Percentiles rank a stretch among this genome's conserved stretches.
Evolutionary conservation across 768 basidiomycete species (phyloP).

Genomic region (Phylloporus sp.): DNA sequence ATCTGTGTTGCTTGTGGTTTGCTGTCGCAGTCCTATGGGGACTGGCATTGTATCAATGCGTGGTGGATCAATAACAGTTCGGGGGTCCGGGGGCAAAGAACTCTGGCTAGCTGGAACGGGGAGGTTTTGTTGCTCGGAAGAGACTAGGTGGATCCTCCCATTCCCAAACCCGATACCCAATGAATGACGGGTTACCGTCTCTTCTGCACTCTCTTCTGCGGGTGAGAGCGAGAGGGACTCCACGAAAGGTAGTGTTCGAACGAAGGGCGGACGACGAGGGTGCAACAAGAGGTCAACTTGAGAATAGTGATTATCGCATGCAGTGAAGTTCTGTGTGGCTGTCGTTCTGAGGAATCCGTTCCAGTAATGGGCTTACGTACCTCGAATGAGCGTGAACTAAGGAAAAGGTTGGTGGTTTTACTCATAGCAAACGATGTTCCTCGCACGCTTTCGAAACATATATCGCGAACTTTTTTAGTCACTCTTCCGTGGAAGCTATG

Average conservation of each 20-base stretch:
- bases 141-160: background rate
- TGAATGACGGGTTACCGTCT: constrained; percentile 42
- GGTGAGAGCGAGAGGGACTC: constrained; percentile 60
- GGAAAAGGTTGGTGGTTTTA: constrained; percentile 55
- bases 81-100: background rate
- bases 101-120: background rate
- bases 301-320: constrained; percentile 25
- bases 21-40: background rate
- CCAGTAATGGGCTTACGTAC: constrained; percentile 24
- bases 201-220: constrained; percentile 63
- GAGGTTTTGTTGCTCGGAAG: constrained; percentile 1
- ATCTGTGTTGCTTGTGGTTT: background rate
- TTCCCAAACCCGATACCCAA: constrained; percentile 34
- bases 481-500: constrained; percentile 45
- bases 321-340: constrained; percentile 12
- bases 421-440: constrained; percentile 59
- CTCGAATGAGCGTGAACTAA: constrained; percentile 35
- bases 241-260: constrained; percentile 61
- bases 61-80: background rate
- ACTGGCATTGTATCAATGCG: background rate
- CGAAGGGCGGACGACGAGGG: constrained; percentile 73
- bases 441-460: constrained; percentile 47
- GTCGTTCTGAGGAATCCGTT: background rate
- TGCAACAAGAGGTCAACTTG: constrained; percentile 66
- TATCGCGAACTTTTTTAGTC: constrained; percentile 41